phyloP scores from a whole-genome alignment of 345 rosid species.

The Mallotus nudiflorus region DNA sequence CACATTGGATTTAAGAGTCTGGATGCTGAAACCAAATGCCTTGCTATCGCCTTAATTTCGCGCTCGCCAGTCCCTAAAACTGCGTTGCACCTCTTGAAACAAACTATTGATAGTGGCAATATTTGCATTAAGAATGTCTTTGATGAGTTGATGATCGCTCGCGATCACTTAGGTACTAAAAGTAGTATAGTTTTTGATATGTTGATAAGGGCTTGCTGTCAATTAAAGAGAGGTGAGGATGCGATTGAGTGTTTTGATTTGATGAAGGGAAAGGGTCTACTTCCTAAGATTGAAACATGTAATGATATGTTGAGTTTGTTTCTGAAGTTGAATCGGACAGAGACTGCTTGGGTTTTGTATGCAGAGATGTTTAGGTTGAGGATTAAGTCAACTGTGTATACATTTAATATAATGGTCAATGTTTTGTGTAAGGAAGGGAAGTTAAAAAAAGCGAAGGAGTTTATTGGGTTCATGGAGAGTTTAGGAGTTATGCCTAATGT shows the following conservation, averaged over 20 bases:
- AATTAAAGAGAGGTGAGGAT: constrained; percentile 58
- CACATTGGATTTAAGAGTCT: constrained; percentile 37
- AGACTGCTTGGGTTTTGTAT: constrained; percentile 73
- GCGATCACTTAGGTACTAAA: constrained; percentile 43
- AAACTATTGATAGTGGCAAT: constrained; percentile 27
- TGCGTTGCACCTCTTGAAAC: constrained; percentile 48
- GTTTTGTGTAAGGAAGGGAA: constrained; percentile 83
- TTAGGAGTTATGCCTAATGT: constrained; percentile 67
- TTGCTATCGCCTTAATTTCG: constrained; percentile 60
- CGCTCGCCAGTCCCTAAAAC: constrained; percentile 60
- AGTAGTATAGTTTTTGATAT: constrained; percentile 60
- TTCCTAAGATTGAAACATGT: constrained; percentile 72
- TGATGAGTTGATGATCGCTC: constrained; percentile 43
- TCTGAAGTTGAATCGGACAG: constrained; percentile 52
- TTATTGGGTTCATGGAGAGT: constrained; percentile 57
- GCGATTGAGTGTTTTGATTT: constrained; percentile 61
- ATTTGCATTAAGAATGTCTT: constrained; percentile 43
- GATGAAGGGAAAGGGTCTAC: constrained; percentile 64
- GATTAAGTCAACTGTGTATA: constrained; percentile 64
- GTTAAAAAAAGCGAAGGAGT: constrained; percentile 70
- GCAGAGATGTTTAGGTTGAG: constrained; percentile 93
- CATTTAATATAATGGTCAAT: constrained; percentile 90
- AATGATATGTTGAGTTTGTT: constrained; percentile 63
- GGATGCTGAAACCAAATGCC: constrained; percentile 57
- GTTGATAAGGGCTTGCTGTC: constrained; percentile 62